Evolutionary conservation across 352 stramenopile genomes (phyloP), one percentile per base, ranked within the genome.

Genomic region (Poterioochromonas sp.): DNA sequence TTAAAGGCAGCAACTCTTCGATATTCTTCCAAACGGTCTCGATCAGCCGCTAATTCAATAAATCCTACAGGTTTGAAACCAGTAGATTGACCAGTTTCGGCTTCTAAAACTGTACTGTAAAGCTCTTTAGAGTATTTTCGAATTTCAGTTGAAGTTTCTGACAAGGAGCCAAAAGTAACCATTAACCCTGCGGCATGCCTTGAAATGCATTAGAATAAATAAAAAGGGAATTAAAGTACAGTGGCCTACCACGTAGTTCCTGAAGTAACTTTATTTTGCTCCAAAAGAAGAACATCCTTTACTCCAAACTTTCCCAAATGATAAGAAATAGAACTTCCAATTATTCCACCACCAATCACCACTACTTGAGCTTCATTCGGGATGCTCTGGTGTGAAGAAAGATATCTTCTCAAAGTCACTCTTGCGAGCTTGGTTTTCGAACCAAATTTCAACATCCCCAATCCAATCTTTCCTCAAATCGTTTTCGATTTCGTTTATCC

Each of bases 171-270:
- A 83, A 89, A 90, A 0, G 84, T 89, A 37, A 88, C 87, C 76
- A 90, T 88, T 12, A 90, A 71, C 39, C 85, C 85, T 34, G 86
- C 86, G 0, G 79, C 76, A 73, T 80, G 68, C 54, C 68, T 76
- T 0, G 12, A 37, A 20, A 41, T 69, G 26, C 18, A 62, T 34
- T 62, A 76, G 8, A 69, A 69, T 8, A 43, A 58, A 77, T 58
- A 20, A 47, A 37, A 71, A 12, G 8, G 60, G 15, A 77, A 26
- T 29, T 12, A 29, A 15, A 29, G 22, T 51, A 8, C 8, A 49
- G 62, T 47, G 5, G 83, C 84, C 74, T 91, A 87, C 88, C 88
- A 92, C 15, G 88, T 92, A 43, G 88, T 91, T 29, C 88, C 88
- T 32, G 79, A 82, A 0, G 88, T 92, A 63, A 92, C 70, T 51